Evolutionary conservation across 768 basidiomycete species (phyloP), one percentile per base, ranked within the genome.

Genomic region (Lenzites betulinus): DNA sequence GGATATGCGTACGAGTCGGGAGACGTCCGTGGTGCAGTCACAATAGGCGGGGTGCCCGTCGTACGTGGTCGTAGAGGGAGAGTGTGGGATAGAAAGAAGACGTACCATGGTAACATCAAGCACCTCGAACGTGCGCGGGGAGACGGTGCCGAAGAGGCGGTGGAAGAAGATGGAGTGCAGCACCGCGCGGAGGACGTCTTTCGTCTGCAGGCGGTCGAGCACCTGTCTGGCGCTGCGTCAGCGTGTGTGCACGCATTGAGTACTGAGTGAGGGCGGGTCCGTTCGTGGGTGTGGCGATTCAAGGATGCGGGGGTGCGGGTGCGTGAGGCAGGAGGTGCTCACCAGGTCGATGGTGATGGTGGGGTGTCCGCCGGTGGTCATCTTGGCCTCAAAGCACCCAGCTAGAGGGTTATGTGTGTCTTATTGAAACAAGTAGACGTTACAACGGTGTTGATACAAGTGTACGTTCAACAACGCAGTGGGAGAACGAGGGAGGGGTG

Each of bases 81-180:
- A n/a, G 30, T 12, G 18, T 7, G 44, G 44, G n/a, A n/a, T 22
- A 6, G 47, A 57, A 35, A 48, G 50, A 23, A 36, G 16, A 54
- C 85, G 41, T 53, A 92, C 91, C 86, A 94, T 88, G 1, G 91
- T 92, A 22, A 94, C 85, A 70, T 93, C 92, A 12, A 92, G 79
- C 0, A 93, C 86, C 58, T 93, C 92, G 60, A 89, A 87, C 2
- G 81, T 87, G 65, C 83, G 82, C 0, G 92, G 88, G 65, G 87
- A 90, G 43, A 93, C 81, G 0, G 84, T 86, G 3, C 92, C 92
- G 68, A 93, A 91, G 20, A 92, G 77, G 8, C 92, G 83, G 69
- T 94, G 92, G 69, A 94, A 93, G 16, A 93, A 76, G 49, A 93
- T 88, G 0, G 90, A 79, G 67, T 93, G 92, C n/a, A 94, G 79